Percentiles rank a stretch among this genome's conserved stretches.
Conservation (phyloP, 805 yeast genomes). For the Saccharomycopsis sp. region DNA sequence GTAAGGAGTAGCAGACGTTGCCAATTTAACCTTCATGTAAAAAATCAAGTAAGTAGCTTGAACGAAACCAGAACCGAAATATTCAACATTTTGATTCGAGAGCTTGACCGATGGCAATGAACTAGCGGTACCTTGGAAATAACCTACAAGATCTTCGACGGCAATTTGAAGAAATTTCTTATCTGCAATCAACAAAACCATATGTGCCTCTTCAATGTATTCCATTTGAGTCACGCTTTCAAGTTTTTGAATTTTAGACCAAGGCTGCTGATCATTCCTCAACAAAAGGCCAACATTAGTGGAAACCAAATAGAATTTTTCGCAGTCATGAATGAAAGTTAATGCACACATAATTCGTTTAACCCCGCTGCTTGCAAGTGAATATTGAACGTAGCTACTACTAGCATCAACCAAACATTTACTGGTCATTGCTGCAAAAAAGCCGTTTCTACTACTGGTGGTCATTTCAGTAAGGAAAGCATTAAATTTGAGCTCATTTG, state of each 20-base stretch:
- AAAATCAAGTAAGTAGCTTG: constrained; percentile 9
- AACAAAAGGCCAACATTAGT: constrained; percentile 11
- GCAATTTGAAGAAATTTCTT: constrained; percentile 16
- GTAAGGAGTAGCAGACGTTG: constrained; percentile 13
- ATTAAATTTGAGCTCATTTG: constrained; percentile 4
- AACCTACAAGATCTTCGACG: constrained; percentile 8
- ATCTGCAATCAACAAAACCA: constrained; percentile 12
- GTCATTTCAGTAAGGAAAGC: constrained; percentile 5
- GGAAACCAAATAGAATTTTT: constrained; percentile 11
- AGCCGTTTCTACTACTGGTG: neutral
- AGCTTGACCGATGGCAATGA: constrained; percentile 6
- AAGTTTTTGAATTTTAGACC: constrained; percentile 13
- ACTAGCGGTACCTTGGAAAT: neutral
- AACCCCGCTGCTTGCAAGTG: neutral
- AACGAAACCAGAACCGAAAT: constrained; percentile 14
- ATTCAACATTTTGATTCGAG: constrained; percentile 17
- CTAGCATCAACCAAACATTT: constrained; percentile 1
- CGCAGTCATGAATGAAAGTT: neutral
- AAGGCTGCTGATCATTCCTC: constrained; percentile 6
- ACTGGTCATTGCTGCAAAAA: neutral
- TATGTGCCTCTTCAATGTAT: constrained; percentile 13
- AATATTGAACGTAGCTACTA: constrained; percentile 1
- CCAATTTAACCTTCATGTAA: constrained; percentile 20
- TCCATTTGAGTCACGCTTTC: constrained; percentile 9
- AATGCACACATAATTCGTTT: constrained; percentile 1